A percentile compares a stretch with the other conserved stretches of the same genome.
Evolutionary conservation across 495 filamentous ascomycete genomes (phyloP).

Genomic region (Penicillium diatomitis): DNA sequence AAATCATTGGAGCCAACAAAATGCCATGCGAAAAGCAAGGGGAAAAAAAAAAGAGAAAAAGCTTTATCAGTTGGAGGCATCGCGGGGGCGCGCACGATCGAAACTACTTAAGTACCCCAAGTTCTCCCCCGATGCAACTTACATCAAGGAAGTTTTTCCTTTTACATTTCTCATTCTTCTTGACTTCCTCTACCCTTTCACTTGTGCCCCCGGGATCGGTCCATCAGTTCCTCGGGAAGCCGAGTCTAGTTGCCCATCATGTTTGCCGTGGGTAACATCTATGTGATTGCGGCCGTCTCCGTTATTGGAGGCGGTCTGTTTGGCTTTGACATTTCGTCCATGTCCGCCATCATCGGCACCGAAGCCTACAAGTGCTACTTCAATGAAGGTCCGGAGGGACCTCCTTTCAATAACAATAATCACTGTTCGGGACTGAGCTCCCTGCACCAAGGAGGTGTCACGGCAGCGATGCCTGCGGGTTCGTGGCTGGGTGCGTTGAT

Average conservation of each 20-base stretch:
- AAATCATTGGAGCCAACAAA: too few relatives aligned
- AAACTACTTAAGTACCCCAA: too few relatives aligned
- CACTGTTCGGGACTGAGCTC: conserved; percentile 41
- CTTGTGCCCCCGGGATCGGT: not conserved
- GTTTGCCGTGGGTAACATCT: conserved; percentile 54
- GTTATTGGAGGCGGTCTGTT: conserved; percentile 76
- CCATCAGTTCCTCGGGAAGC: too few relatives aligned
- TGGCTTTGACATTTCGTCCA: conserved; percentile 74
- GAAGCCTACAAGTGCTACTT: conserved; percentile 55
- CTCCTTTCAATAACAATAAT: conserved; percentile 21
- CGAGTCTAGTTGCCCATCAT: conserved; percentile 9
- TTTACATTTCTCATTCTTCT: too few relatives aligned
- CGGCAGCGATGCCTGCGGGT: conserved; percentile 64
- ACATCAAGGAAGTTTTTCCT: too few relatives aligned
- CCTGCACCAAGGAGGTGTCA: conserved; percentile 50
- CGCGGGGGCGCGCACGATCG: too few relatives aligned
- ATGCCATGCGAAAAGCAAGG: too few relatives aligned
- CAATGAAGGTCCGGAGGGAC: conserved; percentile 36
- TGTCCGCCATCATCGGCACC: conserved; percentile 52
- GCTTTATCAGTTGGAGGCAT: too few relatives aligned
- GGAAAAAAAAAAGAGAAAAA: too few relatives aligned
- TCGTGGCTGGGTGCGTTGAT: conserved; percentile 64
- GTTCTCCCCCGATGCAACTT: too few relatives aligned
- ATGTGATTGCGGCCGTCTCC: conserved; percentile 64
- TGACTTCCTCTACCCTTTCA: not conserved